Base-by-base conservation (phyloP, 257 asterid species). In the Thymus mandschuricus region DNA sequence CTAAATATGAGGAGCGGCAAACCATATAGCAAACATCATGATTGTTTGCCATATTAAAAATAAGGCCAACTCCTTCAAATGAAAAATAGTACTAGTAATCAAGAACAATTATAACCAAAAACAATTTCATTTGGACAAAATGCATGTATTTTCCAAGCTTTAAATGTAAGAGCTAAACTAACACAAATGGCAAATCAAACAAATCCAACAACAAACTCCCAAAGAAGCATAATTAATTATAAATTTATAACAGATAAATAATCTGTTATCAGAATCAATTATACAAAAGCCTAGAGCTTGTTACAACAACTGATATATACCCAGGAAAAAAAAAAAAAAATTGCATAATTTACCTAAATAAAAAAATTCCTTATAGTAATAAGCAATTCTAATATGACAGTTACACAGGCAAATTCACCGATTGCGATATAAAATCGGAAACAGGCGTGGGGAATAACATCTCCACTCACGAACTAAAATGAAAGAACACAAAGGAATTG, bases 1-100 rank as follows among this genome's bases (percentile, higher is more conserved):
- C 15, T 82, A 63, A 60, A 45, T 76, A 62, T 82, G 2, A 74
- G 84, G 87, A 79, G 82, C 56, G 70, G 72, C 75, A 4, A 55
- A 73, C 3, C 4, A 33, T 61, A 70, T 4, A 62, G 55, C 76
- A 74, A 67, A 56, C 8, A 66, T 7, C 45, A 38, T 55, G 3
- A 3, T 21, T 5, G 11, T 43, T 51, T 63, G 73, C 70, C 38
- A 43, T 69, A 40, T 52, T 38, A 33, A 2, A 28, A 0, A 66
- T 43, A 3, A 10, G n/a, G 70, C 68, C 76, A 61, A 44, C 81
- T 75, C 81, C 85, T 60, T 29, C 27, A 41, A 4, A 62, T 21
- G 1, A 30, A 6, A 57, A 1, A n/a, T n/a, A n/a, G n/a, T n/a
- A n/a, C n/a, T n/a, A n/a, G n/a, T 10, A 30, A 30, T 3, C 1